These are phyloP conservation scores for Baffinella frigidus DNA, from an alignment of 208 protist species.

Conservation along the genomic window DNA sequence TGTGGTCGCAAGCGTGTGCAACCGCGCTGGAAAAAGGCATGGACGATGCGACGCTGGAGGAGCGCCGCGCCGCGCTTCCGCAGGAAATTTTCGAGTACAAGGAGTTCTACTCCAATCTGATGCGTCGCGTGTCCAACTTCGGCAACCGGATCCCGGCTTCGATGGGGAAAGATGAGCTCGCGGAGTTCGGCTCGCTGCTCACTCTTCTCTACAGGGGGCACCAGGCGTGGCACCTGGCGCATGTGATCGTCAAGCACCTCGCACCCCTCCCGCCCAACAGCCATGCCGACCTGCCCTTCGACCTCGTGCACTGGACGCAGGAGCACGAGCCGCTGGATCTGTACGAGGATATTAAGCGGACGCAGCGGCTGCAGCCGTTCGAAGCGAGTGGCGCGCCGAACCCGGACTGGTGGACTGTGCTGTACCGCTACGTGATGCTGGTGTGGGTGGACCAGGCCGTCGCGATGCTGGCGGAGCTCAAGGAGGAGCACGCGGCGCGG, in stretches of 20 bases:
- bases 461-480: background rate
- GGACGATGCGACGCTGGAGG: background rate
- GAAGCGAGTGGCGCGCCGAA: background rate
- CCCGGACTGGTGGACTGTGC: background rate
- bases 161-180: background rate
- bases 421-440: conserved; percentile 12
- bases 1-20: background rate
- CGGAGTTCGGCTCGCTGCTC: too few relatives aligned
- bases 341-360: background rate
- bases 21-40: background rate
- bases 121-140: background rate
- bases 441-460: background rate
- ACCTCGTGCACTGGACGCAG: conserved; percentile 39
- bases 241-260: background rate
- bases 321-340: conserved; percentile 10
- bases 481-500: background rate
- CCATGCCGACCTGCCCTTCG: background rate
- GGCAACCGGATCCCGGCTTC: background rate
- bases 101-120: background rate
- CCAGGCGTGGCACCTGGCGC: conserved; percentile 29
- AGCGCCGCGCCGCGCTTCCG: background rate
- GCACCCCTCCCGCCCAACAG: background rate
- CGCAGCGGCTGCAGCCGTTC: background rate
- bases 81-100: conserved; percentile 16
- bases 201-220: conserved; percentile 22